Conservation (phyloP, 2,329 filamentous ascomycete species). For the Didymella lethalis region DNA sequence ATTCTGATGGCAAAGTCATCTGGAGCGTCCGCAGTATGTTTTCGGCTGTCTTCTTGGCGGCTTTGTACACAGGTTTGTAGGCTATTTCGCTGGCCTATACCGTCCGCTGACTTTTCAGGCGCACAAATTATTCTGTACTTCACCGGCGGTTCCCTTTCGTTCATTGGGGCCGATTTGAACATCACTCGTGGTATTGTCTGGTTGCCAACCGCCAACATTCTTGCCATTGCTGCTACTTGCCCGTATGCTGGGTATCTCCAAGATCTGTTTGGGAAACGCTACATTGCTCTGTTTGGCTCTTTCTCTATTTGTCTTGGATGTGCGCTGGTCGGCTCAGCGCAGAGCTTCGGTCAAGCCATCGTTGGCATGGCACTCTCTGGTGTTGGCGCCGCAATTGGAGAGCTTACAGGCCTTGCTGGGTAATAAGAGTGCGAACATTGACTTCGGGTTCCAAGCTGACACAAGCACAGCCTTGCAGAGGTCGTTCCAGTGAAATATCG, state of each 20-base stretch:
- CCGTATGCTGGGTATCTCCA: constrained; percentile 49
- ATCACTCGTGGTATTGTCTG: constrained; percentile 38
- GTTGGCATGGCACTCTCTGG: constrained; percentile 47
- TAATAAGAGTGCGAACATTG: constrained; percentile 27
- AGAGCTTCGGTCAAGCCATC: constrained; percentile 46
- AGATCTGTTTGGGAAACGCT: constrained; percentile 48
- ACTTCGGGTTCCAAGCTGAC: constrained; percentile 6
- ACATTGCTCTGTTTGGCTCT: constrained; percentile 46
- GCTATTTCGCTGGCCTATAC: background rate
- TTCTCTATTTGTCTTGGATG: constrained; percentile 43
- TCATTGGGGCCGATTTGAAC: constrained; percentile 41
- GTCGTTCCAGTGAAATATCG: constrained; percentile 46
- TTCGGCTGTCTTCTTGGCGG: constrained; percentile 49
- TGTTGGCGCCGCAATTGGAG: constrained; percentile 46
- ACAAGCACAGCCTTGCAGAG: constrained; percentile 38
- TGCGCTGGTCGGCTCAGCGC: constrained; percentile 39
- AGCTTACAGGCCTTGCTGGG: constrained; percentile 49
- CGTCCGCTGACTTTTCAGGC: constrained; percentile 25
- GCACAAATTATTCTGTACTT: constrained; percentile 49
- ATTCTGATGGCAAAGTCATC: constrained; percentile 51
- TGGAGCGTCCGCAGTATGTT: constrained; percentile 48
- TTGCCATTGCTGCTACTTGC: constrained; percentile 46
- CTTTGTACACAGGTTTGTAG: constrained; percentile 46
- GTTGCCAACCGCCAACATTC: constrained; percentile 47
- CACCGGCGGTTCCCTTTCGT: constrained; percentile 42